These are phyloP conservation scores for Earliella scabrosa DNA, from an alignment of 1,284 basidiomycete genomes.

Conservation along the genomic window DNA sequence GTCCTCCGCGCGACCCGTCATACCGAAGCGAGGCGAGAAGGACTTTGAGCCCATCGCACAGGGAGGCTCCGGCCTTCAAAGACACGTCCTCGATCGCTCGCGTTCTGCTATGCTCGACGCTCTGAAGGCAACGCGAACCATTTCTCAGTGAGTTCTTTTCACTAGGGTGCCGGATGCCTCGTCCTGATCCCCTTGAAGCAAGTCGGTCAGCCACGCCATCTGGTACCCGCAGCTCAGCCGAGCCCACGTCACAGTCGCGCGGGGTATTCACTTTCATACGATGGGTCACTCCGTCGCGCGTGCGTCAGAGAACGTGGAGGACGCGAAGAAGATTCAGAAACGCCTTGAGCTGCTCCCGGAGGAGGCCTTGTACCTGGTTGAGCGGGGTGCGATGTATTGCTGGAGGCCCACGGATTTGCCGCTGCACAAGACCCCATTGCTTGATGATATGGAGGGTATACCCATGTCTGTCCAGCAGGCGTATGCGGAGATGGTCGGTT, in stretches of 20 bases:
- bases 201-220: conserved; percentile 72
- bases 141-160: conserved; percentile 57
- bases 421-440: conserved; percentile 32
- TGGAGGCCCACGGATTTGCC: conserved; percentile 55
- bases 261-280: conserved; percentile 78
- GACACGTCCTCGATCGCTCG: conserved; percentile 71
- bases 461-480: conserved; percentile 94
- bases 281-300: conserved; percentile 78
- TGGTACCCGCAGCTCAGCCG: conserved; percentile 72
- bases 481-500: conserved; percentile 83
- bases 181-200: conserved; percentile 48
- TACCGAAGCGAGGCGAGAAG: conserved; percentile 94
- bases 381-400: conserved; percentile 86
- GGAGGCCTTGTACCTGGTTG: conserved; percentile 91
- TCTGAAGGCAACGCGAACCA: conserved; percentile 72
- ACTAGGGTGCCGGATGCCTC: conserved; percentile 2
- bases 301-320: conserved; percentile 35
- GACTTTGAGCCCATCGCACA: conserved; percentile 88
- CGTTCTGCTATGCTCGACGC: conserved; percentile 87
- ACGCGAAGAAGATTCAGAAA: conserved; percentile 50
- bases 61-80: conserved; percentile 81
- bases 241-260: conserved; percentile 68
- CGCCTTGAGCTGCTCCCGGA: conserved; percentile 90
- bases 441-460: conserved; percentile 55
- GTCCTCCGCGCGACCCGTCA: conserved; percentile 48